These are phyloP conservation scores for Aspergillus taichungensis DNA, from an alignment of 495 filamentous ascomycete genomes.

Conservation along the genomic window DNA sequence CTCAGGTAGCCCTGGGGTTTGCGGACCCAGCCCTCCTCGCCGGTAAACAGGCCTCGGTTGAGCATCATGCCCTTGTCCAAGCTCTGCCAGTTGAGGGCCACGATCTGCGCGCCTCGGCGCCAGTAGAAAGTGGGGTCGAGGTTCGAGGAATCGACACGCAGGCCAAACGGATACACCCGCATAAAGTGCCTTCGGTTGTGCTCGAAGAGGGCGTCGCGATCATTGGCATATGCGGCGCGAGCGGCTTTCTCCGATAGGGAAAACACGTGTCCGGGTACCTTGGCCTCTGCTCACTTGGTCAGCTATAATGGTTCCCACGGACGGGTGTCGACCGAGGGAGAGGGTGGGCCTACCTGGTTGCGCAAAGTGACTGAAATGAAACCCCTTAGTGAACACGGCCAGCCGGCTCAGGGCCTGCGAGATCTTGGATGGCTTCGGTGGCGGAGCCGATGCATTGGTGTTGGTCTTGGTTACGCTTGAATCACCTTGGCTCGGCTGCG, in stretches of 20 bases:
- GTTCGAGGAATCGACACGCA: constrained; percentile 77
- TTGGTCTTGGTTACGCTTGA: constrained; percentile 1
- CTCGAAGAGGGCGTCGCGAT: constrained; percentile 53
- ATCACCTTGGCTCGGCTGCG: neutral
- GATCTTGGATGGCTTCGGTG: constrained; percentile 55
- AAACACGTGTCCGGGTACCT: constrained; percentile 75
- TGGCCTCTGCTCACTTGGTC: constrained; percentile 40
- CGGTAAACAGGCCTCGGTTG: constrained; percentile 85
- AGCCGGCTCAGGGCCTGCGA: constrained; percentile 63
- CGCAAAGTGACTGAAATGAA: constrained; percentile 64
- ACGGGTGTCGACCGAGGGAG: too few relatives aligned
- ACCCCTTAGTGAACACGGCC: constrained; percentile 75
- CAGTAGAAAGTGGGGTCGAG: constrained; percentile 77
- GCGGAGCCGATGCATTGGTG: constrained; percentile 4
- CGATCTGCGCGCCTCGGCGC: constrained; percentile 83
- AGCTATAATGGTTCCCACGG: too few relatives aligned
- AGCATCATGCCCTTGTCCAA: constrained; percentile 92
- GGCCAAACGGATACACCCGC: constrained; percentile 79
- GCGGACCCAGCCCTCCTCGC: constrained; percentile 70
- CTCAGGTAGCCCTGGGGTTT: constrained; percentile 66
- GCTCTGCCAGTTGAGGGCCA: constrained; percentile 91
- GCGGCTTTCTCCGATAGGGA: constrained; percentile 77
- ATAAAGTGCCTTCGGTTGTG: constrained; percentile 83
- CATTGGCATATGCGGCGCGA: constrained; percentile 55
- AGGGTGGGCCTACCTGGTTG: constrained; percentile 40